Percentiles rank a stretch among this genome's conserved stretches.
phyloP scores from a whole-genome alignment of 73 alveolate genomes.

The Tetrahymena malaccensis region DNA sequence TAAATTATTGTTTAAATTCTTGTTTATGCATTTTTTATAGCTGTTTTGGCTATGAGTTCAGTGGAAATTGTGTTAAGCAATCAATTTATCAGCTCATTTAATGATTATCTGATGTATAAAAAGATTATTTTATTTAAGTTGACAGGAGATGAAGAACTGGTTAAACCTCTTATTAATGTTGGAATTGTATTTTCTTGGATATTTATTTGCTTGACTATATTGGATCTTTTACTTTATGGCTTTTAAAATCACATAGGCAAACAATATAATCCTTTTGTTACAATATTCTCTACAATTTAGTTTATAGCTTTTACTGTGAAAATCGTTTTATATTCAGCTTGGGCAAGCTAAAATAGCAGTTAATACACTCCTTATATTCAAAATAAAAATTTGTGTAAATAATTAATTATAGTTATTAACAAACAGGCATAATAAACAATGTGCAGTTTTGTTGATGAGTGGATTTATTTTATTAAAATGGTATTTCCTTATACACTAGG shows the following conservation, averaged over 20 bases:
- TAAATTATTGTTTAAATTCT: not conserved
- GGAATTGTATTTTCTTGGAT: not conserved
- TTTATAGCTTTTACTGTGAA: not conserved
- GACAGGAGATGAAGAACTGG: not conserved
- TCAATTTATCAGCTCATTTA: not conserved
- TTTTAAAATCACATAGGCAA: not conserved
- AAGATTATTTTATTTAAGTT: not conserved
- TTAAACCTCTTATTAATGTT: not conserved
- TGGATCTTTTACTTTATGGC: not conserved
- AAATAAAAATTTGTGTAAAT: not conserved
- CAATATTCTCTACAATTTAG: not conserved
- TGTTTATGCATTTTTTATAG: not conserved
- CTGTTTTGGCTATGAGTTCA: not conserved
- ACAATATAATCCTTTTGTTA: not conserved
- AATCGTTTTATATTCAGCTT: not conserved
- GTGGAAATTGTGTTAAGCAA: not conserved
- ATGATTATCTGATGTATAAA: not conserved
- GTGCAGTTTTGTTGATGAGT: not conserved
- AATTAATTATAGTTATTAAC: not conserved
- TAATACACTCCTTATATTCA: not conserved
- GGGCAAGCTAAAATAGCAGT: not conserved
- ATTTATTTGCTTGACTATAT: not conserved
- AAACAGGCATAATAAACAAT: not conserved
- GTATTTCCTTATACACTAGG: not conserved
- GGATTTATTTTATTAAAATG: not conserved